These are phyloP conservation scores for Termitomyces bulborhizus DNA, from an alignment of 768 basidiomycete species.

Conservation along the genomic window DNA sequence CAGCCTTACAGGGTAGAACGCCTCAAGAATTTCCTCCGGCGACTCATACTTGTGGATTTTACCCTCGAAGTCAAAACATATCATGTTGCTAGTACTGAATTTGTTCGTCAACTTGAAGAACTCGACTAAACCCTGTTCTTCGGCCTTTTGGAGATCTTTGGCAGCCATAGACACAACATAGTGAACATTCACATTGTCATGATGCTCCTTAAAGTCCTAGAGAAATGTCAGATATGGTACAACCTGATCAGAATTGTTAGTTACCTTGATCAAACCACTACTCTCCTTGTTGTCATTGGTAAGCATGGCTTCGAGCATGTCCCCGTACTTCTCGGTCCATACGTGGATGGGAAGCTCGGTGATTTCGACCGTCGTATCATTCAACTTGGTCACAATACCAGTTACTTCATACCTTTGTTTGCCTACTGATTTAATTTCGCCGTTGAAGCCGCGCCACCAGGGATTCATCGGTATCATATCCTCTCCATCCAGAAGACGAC, in stretches of 20 bases:
- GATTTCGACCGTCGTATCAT: conserved; percentile 89
- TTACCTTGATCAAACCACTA: conserved; percentile 69
- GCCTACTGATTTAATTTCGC: conserved; percentile 70
- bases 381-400: conserved; percentile 69
- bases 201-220: conserved; percentile 96
- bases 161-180: conserved; percentile 79
- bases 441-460: conserved; percentile 97
- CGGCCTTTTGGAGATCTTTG: conserved; percentile 80
- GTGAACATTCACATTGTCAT: conserved; percentile 87
- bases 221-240: background rate
- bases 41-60: conserved; percentile 92
- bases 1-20: conserved; percentile 86
- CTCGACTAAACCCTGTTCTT: conserved; percentile 83
- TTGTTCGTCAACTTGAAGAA: conserved; percentile 87
- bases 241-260: conserved; percentile 2
- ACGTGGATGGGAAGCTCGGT: conserved; percentile 92
- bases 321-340: conserved; percentile 93
- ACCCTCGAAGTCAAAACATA: conserved; percentile 93
- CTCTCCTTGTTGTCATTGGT: conserved; percentile 68
- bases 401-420: conserved; percentile 85
- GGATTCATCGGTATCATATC: conserved; percentile 83
- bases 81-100: conserved; percentile 94
- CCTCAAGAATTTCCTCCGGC: conserved; percentile 88
- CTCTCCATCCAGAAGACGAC: conserved; percentile 80
- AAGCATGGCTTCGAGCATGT: conserved; percentile 85